Evolutionary conservation across 2,329 filamentous ascomycete genomes (phyloP).

Genomic region (Curvularia lunata): DNA sequence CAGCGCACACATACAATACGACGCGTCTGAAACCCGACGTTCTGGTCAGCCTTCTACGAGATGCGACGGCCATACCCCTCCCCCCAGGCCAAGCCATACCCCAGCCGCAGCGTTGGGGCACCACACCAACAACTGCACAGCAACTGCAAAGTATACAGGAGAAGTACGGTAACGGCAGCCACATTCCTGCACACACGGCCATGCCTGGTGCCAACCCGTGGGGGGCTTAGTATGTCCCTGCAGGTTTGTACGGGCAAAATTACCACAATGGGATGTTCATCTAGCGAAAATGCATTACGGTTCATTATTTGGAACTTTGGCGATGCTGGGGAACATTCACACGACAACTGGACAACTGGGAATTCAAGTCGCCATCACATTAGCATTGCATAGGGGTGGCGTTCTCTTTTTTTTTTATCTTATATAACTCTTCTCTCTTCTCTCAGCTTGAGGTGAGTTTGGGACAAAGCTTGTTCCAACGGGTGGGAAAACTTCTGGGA

Average conservation of each 20-base stretch:
- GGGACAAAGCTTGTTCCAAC: neutral
- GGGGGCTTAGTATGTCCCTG: conserved; percentile 6
- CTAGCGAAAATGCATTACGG: too few relatives aligned
- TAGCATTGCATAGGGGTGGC: conserved; percentile 7
- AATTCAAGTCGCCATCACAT: neutral
- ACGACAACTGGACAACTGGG: neutral
- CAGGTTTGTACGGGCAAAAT: neutral
- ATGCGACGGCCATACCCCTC: conserved; percentile 40
- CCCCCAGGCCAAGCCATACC: conserved; percentile 18
- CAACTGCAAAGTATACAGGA: conserved; percentile 42
- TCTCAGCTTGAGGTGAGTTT: neutral
- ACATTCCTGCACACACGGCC: conserved; percentile 12
- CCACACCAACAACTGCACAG: conserved; percentile 35
- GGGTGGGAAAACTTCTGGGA: neutral
- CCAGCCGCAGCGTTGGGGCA: conserved; percentile 34
- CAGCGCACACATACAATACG: conserved; percentile 73
- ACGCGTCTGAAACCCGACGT: conserved; percentile 72
- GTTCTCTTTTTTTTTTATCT: neutral
- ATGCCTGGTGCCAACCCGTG: conserved; percentile 14
- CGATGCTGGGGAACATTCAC: neutral
- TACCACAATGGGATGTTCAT: neutral
- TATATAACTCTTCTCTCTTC: neutral
- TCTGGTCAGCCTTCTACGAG: conserved; percentile 75
- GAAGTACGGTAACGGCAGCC: conserved; percentile 34
- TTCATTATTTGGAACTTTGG: neutral